A percentile compares a stretch with the other conserved stretches of the same genome.
phyloP scores from a whole-genome alignment of 2,329 filamentous ascomycete genomes.

The Ceratocystis cubensis region DNA sequence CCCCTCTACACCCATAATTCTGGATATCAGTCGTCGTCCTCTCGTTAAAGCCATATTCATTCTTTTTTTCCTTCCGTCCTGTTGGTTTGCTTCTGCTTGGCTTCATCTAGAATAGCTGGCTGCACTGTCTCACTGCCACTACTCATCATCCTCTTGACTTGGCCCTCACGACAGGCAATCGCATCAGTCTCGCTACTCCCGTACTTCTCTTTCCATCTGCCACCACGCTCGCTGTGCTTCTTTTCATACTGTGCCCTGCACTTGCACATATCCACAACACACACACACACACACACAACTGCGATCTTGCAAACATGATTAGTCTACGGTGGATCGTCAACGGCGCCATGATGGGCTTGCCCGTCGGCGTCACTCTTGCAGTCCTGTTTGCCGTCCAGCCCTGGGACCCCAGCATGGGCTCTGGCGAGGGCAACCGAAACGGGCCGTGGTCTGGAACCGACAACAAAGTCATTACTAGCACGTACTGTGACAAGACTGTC shows the following conservation, averaged over 20 bases:
- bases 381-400: slow-evolving; percentile 38
- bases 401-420: slow-evolving; percentile 30
- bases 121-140: background rate
- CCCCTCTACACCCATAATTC: background rate
- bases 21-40: background rate
- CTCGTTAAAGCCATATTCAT: slow-evolving; percentile 7
- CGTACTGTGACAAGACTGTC: slow-evolving; percentile 33
- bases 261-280: background rate
- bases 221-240: background rate
- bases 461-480: slow-evolving; percentile 29
- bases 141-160: background rate
- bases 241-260: background rate
- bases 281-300: no score
- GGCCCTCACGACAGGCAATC: background rate
- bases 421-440: slow-evolving; percentile 31
- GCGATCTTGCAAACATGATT: slow-evolving; percentile 26
- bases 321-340: slow-evolving; percentile 36
- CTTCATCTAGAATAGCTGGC: background rate
- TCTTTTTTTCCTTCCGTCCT: background rate
- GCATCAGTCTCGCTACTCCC: background rate
- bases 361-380: slow-evolving; percentile 38
- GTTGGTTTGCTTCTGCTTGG: background rate
- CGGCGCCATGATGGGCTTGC: slow-evolving; percentile 37
- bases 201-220: background rate
- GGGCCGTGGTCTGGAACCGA: slow-evolving; percentile 30